Percentiles rank a stretch among this genome's conserved stretches.
phyloP scores from a whole-genome alignment of 768 basidiomycete genomes.

The Amanita pallidorosea region DNA sequence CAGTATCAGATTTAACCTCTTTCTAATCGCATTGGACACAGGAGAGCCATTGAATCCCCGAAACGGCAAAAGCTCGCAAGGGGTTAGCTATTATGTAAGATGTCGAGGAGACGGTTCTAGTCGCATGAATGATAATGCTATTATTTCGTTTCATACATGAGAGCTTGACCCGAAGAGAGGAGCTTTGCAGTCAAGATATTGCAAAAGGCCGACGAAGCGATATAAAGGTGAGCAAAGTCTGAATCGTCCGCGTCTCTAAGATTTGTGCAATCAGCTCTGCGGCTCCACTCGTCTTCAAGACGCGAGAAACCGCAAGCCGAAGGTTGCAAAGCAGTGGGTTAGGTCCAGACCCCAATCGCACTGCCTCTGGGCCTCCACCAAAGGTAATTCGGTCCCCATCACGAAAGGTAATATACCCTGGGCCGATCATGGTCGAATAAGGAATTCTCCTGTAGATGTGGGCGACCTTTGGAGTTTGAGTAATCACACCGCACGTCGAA shows the following conservation, averaged over 20 bases:
- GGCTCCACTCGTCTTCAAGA: slow-evolving; percentile 9
- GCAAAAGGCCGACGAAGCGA: neutral
- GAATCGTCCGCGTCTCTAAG: slow-evolving; percentile 7
- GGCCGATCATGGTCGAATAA: neutral
- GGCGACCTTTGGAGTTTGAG: slow-evolving; percentile 3
- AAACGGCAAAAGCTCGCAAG: too few relatives aligned
- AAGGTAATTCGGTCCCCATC: slow-evolving; percentile 8
- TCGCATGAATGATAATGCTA: neutral
- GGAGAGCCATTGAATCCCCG: too few relatives aligned
- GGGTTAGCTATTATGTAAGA: too few relatives aligned
- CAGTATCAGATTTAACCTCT: too few relatives aligned
- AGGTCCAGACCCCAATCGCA: slow-evolving; percentile 9
- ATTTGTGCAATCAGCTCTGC: slow-evolving; percentile 6
- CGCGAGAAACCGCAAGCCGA: slow-evolving; percentile 14
- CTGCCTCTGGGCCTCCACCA: slow-evolving; percentile 11
- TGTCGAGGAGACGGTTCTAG: too few relatives aligned
- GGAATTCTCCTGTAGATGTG: slow-evolving; percentile 8
- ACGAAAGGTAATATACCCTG: neutral
- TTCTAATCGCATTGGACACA: too few relatives aligned
- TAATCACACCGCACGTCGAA: neutral
- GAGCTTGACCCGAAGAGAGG: neutral
- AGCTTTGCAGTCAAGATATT: neutral
- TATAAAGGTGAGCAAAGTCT: neutral
- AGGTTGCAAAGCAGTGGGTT: slow-evolving; percentile 14
- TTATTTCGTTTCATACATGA: neutral